Percentiles rank a stretch among this genome's conserved stretches.
Evolutionary conservation across 2,329 filamentous ascomycete genomes (phyloP).

Genomic region (Xylaria sp.): DNA sequence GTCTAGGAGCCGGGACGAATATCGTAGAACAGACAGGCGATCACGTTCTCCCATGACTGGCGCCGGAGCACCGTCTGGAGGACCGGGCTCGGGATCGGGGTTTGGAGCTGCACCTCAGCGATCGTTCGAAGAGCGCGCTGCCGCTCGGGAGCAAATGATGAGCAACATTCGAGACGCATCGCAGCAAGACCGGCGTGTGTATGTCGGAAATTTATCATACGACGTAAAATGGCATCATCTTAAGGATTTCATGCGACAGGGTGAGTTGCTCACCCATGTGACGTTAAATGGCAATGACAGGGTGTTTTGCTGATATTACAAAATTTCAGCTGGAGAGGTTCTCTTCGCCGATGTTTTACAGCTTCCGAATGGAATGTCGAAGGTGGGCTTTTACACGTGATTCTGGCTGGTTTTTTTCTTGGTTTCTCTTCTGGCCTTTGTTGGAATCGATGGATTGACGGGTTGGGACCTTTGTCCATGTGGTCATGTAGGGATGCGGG

Average conservation of each 20-base stretch:
- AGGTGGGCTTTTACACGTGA: constrained; percentile 97
- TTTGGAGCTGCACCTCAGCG: constrained; percentile 76
- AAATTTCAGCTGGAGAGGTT: constrained; percentile 89
- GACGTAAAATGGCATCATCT: constrained; percentile 99
- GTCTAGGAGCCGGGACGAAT: constrained; percentile 81
- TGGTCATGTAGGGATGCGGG: constrained; percentile 99
- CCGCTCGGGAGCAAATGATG: constrained; percentile 95
- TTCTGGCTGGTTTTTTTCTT: constrained; percentile 86
- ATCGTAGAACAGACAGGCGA: constrained; percentile 78
- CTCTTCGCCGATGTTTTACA: constrained; percentile 99
- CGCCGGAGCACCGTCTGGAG: constrained; percentile 75
- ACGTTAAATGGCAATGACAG: constrained; percentile 41
- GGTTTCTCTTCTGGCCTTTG: constrained; percentile 70
- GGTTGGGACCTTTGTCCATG: constrained; percentile 88
- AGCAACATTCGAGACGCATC: constrained; percentile 91
- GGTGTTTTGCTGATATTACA: constrained; percentile 54
- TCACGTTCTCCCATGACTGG: constrained; percentile 90
- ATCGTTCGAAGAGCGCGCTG: constrained; percentile 84
- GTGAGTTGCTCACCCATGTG: constrained; percentile 65
- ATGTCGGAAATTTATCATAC: constrained; percentile 98
- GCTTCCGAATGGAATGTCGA: constrained; percentile 99
- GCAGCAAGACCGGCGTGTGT: constrained; percentile 98
- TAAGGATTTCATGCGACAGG: constrained; percentile 99
- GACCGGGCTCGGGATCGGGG: constrained; percentile 71
- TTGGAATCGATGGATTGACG: constrained; percentile 99